Evolutionary conservation across 306 rosid genomes (phyloP).

Genomic region (Geum urbanum): DNA sequence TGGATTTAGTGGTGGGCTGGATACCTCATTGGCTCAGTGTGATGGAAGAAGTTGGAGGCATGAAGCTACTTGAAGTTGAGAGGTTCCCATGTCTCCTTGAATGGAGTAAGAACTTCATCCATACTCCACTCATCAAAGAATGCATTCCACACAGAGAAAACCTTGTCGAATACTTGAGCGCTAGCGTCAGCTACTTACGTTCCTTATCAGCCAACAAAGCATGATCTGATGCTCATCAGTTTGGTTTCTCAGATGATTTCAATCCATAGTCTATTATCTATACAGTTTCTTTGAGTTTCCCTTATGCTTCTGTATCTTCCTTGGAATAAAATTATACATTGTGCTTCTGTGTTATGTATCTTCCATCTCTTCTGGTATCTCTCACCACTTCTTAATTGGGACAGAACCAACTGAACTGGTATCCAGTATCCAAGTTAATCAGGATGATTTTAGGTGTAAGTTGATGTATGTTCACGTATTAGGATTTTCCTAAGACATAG

Average conservation of each 20-base stretch:
- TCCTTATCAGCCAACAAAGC: constrained; percentile 21
- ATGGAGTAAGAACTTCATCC: constrained; percentile 49
- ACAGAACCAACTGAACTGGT: no score
- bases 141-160: constrained; percentile 27
- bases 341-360: neutral
- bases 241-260: neutral
- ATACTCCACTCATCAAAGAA: constrained; percentile 48
- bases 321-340: constrained; percentile 1
- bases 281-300: neutral
- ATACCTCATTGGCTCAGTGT: constrained; percentile 42
- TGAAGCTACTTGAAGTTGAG: constrained; percentile 37
- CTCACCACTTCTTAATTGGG: neutral
- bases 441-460: no score
- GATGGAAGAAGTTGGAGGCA: constrained; percentile 49
- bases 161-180: constrained; percentile 18
- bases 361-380: neutral
- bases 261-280: neutral
- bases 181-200: constrained; percentile 29
- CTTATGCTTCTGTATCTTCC: neutral
- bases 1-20: constrained; percentile 37
- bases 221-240: constrained; percentile 1
- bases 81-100: constrained; percentile 44
- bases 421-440: no score
- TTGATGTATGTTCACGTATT: no score
- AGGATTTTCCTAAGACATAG: no score